These are phyloP conservation scores for Aspergillus tamarii DNA, from an alignment of 2,329 filamentous ascomycete genomes.

Conservation along the genomic window DNA sequence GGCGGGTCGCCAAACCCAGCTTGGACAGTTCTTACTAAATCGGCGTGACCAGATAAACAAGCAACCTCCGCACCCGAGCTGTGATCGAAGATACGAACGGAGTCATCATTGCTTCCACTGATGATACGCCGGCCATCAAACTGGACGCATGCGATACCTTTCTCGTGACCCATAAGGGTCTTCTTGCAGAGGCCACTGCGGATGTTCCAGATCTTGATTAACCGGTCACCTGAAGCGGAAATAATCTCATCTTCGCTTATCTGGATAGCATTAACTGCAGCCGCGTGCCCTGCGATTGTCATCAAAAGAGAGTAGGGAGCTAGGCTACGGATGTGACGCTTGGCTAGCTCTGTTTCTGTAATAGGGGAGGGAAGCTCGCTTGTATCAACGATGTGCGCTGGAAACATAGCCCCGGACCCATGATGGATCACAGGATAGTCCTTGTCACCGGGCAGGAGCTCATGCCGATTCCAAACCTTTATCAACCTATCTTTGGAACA, in stretches of 20 bases:
- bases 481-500: constrained; percentile 98
- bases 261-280: constrained; percentile 95
- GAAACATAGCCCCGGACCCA: constrained; percentile 50
- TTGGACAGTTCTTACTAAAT: constrained; percentile 90
- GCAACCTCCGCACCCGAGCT: constrained; percentile 85
- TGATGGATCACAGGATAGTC: constrained; percentile 49
- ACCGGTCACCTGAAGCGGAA: constrained; percentile 89
- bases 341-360: constrained; percentile 48
- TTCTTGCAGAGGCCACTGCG: constrained; percentile 73
- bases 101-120: constrained; percentile 93
- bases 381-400: constrained; percentile 59
- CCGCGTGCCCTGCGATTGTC: constrained; percentile 78
- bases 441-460: constrained; percentile 56
- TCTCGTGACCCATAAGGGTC: constrained; percentile 83
- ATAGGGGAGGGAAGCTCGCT: constrained; percentile 43
- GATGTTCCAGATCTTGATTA: constrained; percentile 95
- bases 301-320: constrained; percentile 77
- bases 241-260: constrained; percentile 84
- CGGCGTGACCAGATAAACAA: constrained; percentile 77
- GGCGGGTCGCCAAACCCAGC: constrained; percentile 90
- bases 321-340: constrained; percentile 46
- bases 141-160: constrained; percentile 97
- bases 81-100: constrained; percentile 92
- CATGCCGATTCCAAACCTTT: constrained; percentile 87
- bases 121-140: constrained; percentile 93